Conservation (phyloP, 257 asterid genomes). For the Nicotiana knightiana region DNA sequence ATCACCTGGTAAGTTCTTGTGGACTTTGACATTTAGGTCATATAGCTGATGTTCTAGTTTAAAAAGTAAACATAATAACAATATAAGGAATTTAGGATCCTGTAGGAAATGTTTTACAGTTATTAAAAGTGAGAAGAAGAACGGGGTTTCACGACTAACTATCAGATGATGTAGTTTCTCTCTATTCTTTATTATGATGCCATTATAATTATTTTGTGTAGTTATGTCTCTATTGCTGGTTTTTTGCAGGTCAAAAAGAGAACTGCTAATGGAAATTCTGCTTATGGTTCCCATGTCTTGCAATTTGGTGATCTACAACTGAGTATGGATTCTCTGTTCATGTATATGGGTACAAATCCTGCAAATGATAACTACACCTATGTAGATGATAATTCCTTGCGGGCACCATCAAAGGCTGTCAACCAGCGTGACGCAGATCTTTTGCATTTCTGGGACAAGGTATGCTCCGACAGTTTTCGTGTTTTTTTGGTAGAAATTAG, state of each 20-base stretch:
- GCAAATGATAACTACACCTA: slow-evolving; percentile 68
- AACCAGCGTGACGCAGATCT: slow-evolving; percentile 97
- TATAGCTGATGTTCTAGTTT: background rate
- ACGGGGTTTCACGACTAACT: background rate
- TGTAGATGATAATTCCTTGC: slow-evolving; percentile 44
- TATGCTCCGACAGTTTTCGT: background rate
- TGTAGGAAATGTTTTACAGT: background rate
- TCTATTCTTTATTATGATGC: background rate
- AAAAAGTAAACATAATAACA: background rate
- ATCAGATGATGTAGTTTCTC: background rate
- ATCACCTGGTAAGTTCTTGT: slow-evolving; percentile 57
- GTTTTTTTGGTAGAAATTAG: background rate
- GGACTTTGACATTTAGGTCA: background rate
- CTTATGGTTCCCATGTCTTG: slow-evolving; percentile 87
- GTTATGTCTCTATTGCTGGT: background rate
- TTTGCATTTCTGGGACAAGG: slow-evolving; percentile 92
- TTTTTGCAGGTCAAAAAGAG: slow-evolving; percentile 68
- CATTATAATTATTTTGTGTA: background rate
- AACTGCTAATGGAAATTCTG: slow-evolving; percentile 54
- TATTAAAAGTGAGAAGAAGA: background rate
- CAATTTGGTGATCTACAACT: slow-evolving; percentile 74
- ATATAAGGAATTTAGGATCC: background rate
- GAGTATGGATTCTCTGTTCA: slow-evolving; percentile 45
- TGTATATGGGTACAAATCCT: slow-evolving; percentile 78
- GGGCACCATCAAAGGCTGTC: slow-evolving; percentile 46